Conservation (phyloP, 1,284 basidiomycete genomes). For the Irpex sp. region DNA sequence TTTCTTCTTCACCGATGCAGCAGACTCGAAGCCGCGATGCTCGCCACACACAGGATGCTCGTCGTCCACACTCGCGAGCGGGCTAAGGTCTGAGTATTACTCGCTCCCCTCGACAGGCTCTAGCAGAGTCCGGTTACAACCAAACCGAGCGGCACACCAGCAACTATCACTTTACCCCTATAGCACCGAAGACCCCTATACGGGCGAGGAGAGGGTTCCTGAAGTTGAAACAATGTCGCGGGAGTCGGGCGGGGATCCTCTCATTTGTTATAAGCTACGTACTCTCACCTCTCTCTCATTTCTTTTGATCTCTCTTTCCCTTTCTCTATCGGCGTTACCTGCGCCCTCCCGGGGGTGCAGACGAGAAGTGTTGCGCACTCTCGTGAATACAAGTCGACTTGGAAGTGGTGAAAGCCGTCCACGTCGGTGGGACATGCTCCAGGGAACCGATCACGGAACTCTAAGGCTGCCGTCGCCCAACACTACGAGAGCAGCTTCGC, state of each 20-base stretch:
- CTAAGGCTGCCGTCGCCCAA: background rate
- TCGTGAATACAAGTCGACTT: background rate
- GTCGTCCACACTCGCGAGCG: conserved; percentile 22
- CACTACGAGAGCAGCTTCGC: background rate
- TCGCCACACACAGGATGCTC: conserved; percentile 21
- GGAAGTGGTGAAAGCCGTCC: background rate
- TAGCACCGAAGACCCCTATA: conserved; percentile 13
- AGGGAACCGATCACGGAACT: background rate
- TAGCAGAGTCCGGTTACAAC: conserved; percentile 18
- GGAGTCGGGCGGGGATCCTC: conserved; percentile 6
- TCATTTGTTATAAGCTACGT: conserved; percentile 7
- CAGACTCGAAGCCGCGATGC: conserved; percentile 25
- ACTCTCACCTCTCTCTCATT: conserved; percentile 2
- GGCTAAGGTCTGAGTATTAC: conserved; percentile 29
- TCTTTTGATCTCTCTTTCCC: background rate
- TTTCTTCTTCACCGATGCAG: conserved; percentile 5
- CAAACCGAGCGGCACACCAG: conserved; percentile 22
- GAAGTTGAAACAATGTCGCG: conserved; percentile 10
- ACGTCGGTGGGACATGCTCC: background rate
- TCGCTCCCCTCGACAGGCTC: conserved; percentile 19
- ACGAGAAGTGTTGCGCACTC: conserved; percentile 5
- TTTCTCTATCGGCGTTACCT: background rate
- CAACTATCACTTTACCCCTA: conserved; percentile 8
- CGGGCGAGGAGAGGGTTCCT: background rate
- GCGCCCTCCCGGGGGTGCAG: background rate